Conservation (phyloP, 306 rosid genomes). For the Abrus pulchellus region DNA sequence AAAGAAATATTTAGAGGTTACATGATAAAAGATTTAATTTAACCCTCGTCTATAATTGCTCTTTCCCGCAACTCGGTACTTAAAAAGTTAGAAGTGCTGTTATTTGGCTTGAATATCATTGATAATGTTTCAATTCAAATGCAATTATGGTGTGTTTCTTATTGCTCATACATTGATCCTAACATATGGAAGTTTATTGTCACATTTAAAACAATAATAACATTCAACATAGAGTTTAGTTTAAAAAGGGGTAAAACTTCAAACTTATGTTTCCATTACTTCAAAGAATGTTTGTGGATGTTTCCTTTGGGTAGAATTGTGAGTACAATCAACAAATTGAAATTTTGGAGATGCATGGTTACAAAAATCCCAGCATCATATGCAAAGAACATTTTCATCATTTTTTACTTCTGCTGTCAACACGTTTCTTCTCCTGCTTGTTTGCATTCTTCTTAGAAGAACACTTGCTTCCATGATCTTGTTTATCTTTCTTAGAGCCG, state of each 20-base stretch:
- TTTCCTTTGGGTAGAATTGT: constrained; percentile 38
- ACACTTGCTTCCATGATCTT: constrained; percentile 59
- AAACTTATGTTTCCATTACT: constrained; percentile 38
- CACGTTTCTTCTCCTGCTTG: constrained; percentile 71
- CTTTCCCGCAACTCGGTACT: background rate
- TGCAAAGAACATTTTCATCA: constrained; percentile 48
- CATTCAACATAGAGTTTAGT: constrained; percentile 14
- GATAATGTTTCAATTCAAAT: background rate
- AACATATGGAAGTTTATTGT: background rate
- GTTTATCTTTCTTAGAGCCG: constrained; percentile 59
- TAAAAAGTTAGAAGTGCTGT: background rate
- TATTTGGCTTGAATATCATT: constrained; percentile 6
- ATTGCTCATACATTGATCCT: constrained; percentile 5
- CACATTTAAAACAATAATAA: constrained; percentile 6
- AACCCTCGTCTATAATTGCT: background rate
- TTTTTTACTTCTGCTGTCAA: constrained; percentile 63
- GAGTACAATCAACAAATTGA: constrained; percentile 50
- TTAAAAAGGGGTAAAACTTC: constrained; percentile 8
- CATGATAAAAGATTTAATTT: constrained; percentile 1
- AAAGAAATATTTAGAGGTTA: background rate
- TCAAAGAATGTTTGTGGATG: constrained; percentile 37
- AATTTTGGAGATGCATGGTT: constrained; percentile 48
- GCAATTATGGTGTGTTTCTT: constrained; percentile 1
- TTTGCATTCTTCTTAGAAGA: constrained; percentile 58
- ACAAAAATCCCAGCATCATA: constrained; percentile 49